A percentile compares a stretch with the other conserved stretches of the same genome.
Evolutionary conservation across 2,329 filamentous ascomycete species (phyloP).

Genomic region (Aspergillus sp.): DNA sequence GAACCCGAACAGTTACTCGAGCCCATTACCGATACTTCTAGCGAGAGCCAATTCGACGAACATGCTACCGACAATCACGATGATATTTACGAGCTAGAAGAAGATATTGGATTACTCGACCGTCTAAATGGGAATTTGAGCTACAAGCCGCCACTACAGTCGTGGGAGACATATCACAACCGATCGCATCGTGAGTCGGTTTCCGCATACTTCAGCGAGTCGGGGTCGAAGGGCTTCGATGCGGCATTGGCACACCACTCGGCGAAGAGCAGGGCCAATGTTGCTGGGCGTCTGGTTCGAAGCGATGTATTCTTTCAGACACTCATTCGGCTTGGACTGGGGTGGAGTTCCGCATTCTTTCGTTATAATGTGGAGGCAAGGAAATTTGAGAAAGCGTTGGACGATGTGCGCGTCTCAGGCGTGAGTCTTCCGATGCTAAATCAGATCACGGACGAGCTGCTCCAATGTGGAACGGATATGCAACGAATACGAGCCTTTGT

Average conservation of each 20-base stretch:
- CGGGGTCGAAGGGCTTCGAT: slow-evolving; percentile 34
- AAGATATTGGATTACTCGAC: slow-evolving; percentile 31
- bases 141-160: slow-evolving; percentile 19
- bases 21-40: slow-evolving; percentile 14
- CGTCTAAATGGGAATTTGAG: slow-evolving; percentile 11
- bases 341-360: slow-evolving; percentile 41
- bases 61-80: slow-evolving; percentile 14
- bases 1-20: slow-evolving; percentile 14
- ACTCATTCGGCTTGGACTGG: slow-evolving; percentile 35
- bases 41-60: slow-evolving; percentile 14
- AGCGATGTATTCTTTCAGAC: slow-evolving; percentile 34
- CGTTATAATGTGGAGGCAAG: slow-evolving; percentile 29
- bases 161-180: slow-evolving; percentile 38
- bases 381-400: slow-evolving; percentile 36
- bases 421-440: slow-evolving; percentile 40
- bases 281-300: slow-evolving; percentile 26
- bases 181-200: slow-evolving; percentile 23
- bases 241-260: slow-evolving; percentile 26
- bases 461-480: slow-evolving; percentile 32
- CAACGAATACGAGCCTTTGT: slow-evolving; percentile 31
- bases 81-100: slow-evolving; percentile 12
- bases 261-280: slow-evolving; percentile 12
- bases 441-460: slow-evolving; percentile 22
- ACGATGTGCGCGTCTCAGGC: slow-evolving; percentile 45
- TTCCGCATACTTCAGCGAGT: slow-evolving; percentile 40